A percentile compares a stretch with the other conserved stretches of the same genome.
Evolutionary conservation across 768 basidiomycete genomes (phyloP).

Genomic region (Sarcomyxa edulis): DNA sequence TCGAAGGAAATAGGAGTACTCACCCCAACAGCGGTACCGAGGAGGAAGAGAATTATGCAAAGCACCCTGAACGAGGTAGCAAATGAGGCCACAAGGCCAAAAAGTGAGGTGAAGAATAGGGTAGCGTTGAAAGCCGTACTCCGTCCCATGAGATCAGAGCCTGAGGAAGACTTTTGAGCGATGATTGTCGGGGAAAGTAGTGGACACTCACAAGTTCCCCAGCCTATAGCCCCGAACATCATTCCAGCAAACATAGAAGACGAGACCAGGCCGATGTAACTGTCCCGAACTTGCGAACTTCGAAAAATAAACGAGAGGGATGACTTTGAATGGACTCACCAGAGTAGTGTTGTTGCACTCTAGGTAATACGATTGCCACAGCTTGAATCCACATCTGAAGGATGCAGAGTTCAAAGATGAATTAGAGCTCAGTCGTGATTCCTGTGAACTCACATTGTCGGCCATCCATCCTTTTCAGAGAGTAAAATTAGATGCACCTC

Average conservation of each 20-base stretch:
- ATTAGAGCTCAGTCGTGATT: constrained; percentile 5
- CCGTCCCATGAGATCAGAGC: constrained; percentile 86
- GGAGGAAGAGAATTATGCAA: constrained; percentile 75
- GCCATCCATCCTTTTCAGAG: constrained; percentile 75
- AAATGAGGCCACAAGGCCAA: constrained; percentile 78
- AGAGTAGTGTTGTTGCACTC: constrained; percentile 86
- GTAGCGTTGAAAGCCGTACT: constrained; percentile 91
- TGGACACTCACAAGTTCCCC: constrained; percentile 74
- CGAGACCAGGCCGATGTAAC: constrained; percentile 74
- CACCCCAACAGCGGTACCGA: constrained; percentile 93
- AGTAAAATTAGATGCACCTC: not conserved
- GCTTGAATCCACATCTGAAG: constrained; percentile 91
- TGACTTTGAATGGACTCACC: constrained; percentile 33
- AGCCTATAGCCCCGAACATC: constrained; percentile 91
- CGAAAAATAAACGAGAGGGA: not conserved
- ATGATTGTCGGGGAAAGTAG: not conserved
- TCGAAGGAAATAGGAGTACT: constrained; percentile 19
- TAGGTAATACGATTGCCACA: constrained; percentile 89
- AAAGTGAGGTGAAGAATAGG: constrained; percentile 83
- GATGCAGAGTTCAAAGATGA: constrained; percentile 21
- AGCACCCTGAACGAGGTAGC: constrained; percentile 62
- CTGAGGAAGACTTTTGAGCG: constrained; percentile 20
- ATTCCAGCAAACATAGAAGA: constrained; percentile 94
- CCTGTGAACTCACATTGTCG: constrained; percentile 65
- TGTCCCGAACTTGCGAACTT: constrained; percentile 56